Evolutionary conservation across 352 stramenopile species (phyloP).

Genomic region (Phytophthora fragariae): DNA sequence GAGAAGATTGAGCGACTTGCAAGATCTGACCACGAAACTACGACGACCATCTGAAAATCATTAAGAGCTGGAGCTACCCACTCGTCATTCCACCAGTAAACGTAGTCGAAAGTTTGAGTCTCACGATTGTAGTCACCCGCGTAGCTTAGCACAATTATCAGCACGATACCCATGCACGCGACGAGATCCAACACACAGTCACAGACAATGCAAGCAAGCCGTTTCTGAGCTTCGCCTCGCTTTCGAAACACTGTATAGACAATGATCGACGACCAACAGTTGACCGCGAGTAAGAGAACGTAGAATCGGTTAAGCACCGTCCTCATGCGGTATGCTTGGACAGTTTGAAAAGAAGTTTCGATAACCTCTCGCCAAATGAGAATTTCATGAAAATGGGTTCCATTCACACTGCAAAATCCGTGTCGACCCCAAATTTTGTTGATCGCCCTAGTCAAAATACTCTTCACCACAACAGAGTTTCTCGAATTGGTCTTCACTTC

Average conservation of each 20-base stretch:
- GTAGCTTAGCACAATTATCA: constrained; percentile 22
- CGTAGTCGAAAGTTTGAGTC: constrained; percentile 6
- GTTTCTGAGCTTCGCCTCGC: constrained; percentile 1
- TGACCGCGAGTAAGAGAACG: constrained; percentile 28
- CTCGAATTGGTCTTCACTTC: not conserved
- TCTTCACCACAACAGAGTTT: not conserved
- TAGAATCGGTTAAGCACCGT: constrained; percentile 38
- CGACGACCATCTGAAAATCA: constrained; percentile 39
- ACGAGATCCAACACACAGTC: constrained; percentile 34
- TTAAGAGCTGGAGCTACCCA: constrained; percentile 24
- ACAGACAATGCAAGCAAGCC: constrained; percentile 23
- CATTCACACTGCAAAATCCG: not conserved
- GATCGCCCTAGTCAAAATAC: not conserved
- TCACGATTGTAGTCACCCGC: constrained; percentile 1
- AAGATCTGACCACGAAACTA: constrained; percentile 38
- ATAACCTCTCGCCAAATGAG: constrained; percentile 20
- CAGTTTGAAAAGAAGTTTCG: constrained; percentile 25
- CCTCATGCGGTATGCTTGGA: constrained; percentile 34
- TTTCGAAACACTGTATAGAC: constrained; percentile 1
- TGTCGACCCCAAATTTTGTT: not conserved
- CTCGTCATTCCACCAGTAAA: constrained; percentile 37
- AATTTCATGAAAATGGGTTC: not conserved
- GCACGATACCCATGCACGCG: constrained; percentile 14
- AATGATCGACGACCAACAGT: constrained; percentile 28
- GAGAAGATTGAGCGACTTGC: constrained; percentile 35